These are phyloP conservation scores for Lithohypha guttulata DNA, from an alignment of 2,329 filamentous ascomycete species.

Conservation along the genomic window DNA sequence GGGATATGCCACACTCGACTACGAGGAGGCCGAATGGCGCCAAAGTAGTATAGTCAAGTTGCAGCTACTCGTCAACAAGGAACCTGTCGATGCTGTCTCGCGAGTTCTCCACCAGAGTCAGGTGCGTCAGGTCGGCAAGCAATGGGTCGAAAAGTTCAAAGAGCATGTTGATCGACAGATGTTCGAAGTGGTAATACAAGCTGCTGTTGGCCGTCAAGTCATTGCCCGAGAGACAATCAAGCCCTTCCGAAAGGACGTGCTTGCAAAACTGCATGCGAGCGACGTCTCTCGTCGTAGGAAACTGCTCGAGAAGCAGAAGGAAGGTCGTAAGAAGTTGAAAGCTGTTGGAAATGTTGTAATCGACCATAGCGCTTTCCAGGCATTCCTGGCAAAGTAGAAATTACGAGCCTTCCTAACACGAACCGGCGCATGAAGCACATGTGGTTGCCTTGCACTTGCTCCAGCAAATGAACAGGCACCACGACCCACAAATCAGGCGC, in stretches of 20 bases:
- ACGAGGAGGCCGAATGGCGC: constrained; percentile 87
- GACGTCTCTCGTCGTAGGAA: constrained; percentile 77
- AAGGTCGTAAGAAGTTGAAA: constrained; percentile 76
- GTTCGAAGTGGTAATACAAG: constrained; percentile 95
- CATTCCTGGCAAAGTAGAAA: constrained; percentile 70
- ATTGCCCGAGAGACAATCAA: constrained; percentile 91
- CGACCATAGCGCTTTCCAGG: constrained; percentile 90
- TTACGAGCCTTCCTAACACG: not conserved
- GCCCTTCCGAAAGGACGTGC: constrained; percentile 89
- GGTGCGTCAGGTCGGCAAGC: constrained; percentile 64
- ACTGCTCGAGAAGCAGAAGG: constrained; percentile 91
- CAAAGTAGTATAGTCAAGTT: constrained; percentile 73
- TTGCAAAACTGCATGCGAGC: constrained; percentile 83
- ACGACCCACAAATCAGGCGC: not conserved
- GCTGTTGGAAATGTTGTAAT: constrained; percentile 80
- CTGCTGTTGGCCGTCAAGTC: constrained; percentile 68
- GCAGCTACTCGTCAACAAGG: constrained; percentile 86
- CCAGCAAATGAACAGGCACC: no score
- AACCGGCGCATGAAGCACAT: not conserved
- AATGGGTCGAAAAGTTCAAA: constrained; percentile 94
- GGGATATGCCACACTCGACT: constrained; percentile 91
- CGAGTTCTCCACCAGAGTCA: constrained; percentile 77
- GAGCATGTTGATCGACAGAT: constrained; percentile 93
- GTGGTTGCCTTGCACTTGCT: not conserved
- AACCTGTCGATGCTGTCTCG: constrained; percentile 87